Percentiles rank a stretch among this genome's conserved stretches.
Evolutionary conservation across 306 rosid genomes (phyloP).

Genomic region (Rosa chinensis): DNA sequence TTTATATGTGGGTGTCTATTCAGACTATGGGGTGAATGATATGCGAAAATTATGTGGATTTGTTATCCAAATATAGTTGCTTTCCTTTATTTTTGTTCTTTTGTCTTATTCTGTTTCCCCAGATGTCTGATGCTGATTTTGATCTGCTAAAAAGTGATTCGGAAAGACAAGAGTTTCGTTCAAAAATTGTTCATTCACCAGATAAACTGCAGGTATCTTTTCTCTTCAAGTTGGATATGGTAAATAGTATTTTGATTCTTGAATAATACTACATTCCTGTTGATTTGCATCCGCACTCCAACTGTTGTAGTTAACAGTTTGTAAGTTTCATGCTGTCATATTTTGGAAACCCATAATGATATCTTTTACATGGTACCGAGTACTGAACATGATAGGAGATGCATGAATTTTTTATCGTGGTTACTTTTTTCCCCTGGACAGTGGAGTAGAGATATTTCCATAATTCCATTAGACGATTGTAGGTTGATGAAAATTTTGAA

Average conservation of each 20-base stretch:
- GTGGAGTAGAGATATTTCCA: too few species aligned
- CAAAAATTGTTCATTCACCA: constrained; percentile 81
- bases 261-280: neutral
- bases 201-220: constrained; percentile 75
- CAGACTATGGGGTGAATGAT: neutral
- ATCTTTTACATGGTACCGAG: neutral
- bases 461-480: neutral
- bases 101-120: constrained; percentile 20
- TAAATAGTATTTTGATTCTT: constrained; percentile 1
- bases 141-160: constrained; percentile 55
- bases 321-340: neutral
- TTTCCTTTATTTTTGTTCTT: neutral
- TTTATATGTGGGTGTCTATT: neutral
- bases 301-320: neutral
- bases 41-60: neutral
- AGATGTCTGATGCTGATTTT: constrained; percentile 86
- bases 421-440: neutral
- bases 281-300: neutral
- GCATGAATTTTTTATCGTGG: neutral
- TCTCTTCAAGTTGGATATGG: neutral
- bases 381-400: neutral
- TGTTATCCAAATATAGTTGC: neutral
- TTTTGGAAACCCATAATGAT: neutral
- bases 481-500: neutral
- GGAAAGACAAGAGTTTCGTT: constrained; percentile 73